phyloP scores from a whole-genome alignment of 495 filamentous ascomycete genomes.

The Lasiosphaeria ovina region DNA sequence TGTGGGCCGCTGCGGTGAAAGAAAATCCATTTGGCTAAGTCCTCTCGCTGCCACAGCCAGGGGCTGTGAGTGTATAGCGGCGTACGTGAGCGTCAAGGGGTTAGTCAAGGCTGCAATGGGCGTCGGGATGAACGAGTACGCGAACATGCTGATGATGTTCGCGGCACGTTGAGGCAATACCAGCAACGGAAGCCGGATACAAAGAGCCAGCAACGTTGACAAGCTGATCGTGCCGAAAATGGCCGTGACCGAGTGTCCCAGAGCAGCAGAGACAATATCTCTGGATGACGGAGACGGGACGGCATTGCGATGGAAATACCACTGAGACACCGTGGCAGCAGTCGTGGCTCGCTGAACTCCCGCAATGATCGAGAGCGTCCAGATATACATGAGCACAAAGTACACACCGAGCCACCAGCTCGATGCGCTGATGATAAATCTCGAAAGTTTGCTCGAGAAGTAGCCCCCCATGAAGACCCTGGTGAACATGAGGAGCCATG shows the following conservation, averaged over 20 bases:
- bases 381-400: constrained; percentile 91
- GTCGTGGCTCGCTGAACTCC: constrained; percentile 89
- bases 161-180: constrained; percentile 73
- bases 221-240: constrained; percentile 92
- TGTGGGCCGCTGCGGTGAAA: constrained; percentile 57
- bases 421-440: constrained; percentile 75
- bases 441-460: constrained; percentile 54
- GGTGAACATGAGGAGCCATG: constrained; percentile 96
- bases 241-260: constrained; percentile 74
- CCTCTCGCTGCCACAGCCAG: constrained; percentile 71
- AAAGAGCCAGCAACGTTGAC: constrained; percentile 73
- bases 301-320: constrained; percentile 94
- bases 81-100: constrained; percentile 86
- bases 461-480: constrained; percentile 87
- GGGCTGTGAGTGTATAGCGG: constrained; percentile 87
- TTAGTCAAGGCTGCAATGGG: constrained; percentile 82
- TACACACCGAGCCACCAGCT: constrained; percentile 90
- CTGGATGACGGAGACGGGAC: constrained; percentile 71
- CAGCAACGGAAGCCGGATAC: constrained; percentile 82
- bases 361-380: constrained; percentile 82
- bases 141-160: constrained; percentile 62
- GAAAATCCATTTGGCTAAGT: constrained; percentile 72
- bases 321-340: constrained; percentile 93
- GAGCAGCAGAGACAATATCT: constrained; percentile 77
- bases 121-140: constrained; percentile 78